Evolutionary conservation across 2,329 filamentous ascomycete genomes (phyloP).

Genomic region (Microdochium bolleyi): DNA sequence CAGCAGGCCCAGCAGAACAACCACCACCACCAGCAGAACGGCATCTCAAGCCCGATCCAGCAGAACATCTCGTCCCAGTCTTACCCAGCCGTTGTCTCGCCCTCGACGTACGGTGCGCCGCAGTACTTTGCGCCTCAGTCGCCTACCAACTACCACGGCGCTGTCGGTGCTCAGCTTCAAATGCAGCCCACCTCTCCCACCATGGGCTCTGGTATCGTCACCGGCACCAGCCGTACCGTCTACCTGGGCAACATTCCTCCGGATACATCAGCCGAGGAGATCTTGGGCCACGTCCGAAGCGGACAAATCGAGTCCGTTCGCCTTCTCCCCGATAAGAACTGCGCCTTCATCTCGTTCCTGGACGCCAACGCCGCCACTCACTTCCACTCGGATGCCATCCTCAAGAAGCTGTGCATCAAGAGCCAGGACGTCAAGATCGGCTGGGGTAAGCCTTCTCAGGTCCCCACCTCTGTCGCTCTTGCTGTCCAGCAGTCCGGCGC

Average conservation of each 20-base stretch:
- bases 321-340: conserved; percentile 97
- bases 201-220: conserved; percentile 71
- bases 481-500: conserved; percentile 96
- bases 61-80: conserved; percentile 72
- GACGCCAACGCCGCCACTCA: conserved; percentile 96
- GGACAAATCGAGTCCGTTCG: conserved; percentile 99
- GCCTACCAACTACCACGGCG: conserved; percentile 68
- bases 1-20: conserved; percentile 49
- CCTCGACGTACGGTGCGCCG: conserved; percentile 72
- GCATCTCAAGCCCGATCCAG: conserved; percentile 67
- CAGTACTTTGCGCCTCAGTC: conserved; percentile 84
- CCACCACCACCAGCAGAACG: conserved; percentile 37
- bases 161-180: conserved; percentile 49
- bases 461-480: conserved; percentile 93
- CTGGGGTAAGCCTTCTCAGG: conserved; percentile 97
- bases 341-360: conserved; percentile 97
- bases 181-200: conserved; percentile 64
- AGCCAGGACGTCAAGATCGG: conserved; percentile 99
- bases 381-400: conserved; percentile 98
- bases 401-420: conserved; percentile 98
- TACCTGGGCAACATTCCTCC: conserved; percentile 98
- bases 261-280: conserved; percentile 94
- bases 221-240: conserved; percentile 89
- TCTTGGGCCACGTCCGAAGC: conserved; percentile 89
- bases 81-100: conserved; percentile 80